A percentile compares a stretch with the other conserved stretches of the same genome.
Evolutionary conservation across 805 yeast genomes (phyloP).

Genomic region (Starmera caribaea): DNA sequence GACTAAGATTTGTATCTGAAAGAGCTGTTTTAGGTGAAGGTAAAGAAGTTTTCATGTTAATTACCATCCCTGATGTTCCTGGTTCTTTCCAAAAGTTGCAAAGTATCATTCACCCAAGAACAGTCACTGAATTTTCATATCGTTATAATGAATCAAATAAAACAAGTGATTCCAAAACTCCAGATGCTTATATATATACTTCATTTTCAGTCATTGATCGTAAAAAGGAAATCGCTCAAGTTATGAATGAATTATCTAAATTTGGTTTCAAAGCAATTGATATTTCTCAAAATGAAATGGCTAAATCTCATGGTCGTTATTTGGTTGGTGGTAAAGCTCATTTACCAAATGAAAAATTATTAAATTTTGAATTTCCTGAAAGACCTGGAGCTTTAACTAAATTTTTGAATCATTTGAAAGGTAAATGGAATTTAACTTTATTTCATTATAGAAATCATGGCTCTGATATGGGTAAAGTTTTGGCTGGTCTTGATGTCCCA

Average conservation of each 20-base stretch:
- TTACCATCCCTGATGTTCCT: constrained; percentile 86
- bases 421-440: constrained; percentile 84
- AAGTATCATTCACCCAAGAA: constrained; percentile 71
- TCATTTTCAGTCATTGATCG: constrained; percentile 80
- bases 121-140: constrained; percentile 91
- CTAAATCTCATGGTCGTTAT: constrained; percentile 93
- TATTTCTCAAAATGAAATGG: constrained; percentile 87
- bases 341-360: constrained; percentile 66
- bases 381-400: constrained; percentile 88
- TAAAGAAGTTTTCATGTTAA: constrained; percentile 84
- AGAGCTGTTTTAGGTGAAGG: constrained; percentile 99
- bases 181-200: constrained; percentile 71
- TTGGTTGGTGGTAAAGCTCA: constrained; percentile 85
- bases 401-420: constrained; percentile 62
- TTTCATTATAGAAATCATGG: constrained; percentile 98
- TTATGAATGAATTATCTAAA: constrained; percentile 47
- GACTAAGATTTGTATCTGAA: constrained; percentile 91
- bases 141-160: constrained; percentile 46
- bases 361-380: constrained; percentile 92
- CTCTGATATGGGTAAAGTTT: constrained; percentile 84
- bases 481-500: constrained; percentile 87
- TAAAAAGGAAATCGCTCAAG: constrained; percentile 58
- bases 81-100: constrained; percentile 83
- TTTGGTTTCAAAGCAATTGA: constrained; percentile 71
- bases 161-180: constrained; percentile 13